A percentile compares a stretch with the other conserved stretches of the same genome.
Evolutionary conservation across 768 basidiomycete species (phyloP).

Genomic region (Rhodotorula paludigena): DNA sequence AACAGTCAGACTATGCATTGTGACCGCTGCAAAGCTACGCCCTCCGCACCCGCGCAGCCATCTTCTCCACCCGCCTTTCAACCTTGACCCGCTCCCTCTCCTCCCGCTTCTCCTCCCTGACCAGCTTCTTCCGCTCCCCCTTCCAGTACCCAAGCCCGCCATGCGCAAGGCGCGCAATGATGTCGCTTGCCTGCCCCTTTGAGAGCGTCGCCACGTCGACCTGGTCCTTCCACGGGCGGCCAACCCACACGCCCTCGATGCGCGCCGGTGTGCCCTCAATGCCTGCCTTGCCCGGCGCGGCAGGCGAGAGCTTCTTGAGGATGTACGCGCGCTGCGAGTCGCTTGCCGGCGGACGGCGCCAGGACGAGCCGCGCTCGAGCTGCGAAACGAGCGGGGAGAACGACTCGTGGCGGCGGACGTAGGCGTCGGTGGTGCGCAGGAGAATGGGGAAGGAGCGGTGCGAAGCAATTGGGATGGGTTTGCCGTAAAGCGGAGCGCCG

Average conservation of each 20-base stretch:
- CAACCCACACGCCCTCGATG: slow-evolving; percentile 28
- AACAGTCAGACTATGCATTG: no score
- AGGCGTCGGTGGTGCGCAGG: slow-evolving; percentile 16
- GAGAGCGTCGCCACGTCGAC: slow-evolving; percentile 54
- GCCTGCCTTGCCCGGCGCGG: background rate
- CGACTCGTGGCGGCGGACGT: background rate
- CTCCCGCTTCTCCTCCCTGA: slow-evolving; percentile 1
- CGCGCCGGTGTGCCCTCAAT: background rate
- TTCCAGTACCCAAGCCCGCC: slow-evolving; percentile 50
- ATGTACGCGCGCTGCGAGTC: slow-evolving; percentile 2
- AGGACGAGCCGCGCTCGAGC: slow-evolving; percentile 4
- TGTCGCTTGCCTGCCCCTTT: slow-evolving; percentile 73
- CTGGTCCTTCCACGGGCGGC: slow-evolving; percentile 42
- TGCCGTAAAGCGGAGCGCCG: background rate
- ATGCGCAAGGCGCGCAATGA: slow-evolving; percentile 70
- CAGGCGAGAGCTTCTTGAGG: background rate
- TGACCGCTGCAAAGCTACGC: no score
- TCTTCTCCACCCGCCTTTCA: background rate
- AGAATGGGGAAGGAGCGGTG: slow-evolving; percentile 1
- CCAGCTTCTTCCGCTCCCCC: background rate
- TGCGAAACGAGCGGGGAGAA: background rate
- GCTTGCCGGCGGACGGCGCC: slow-evolving; percentile 44
- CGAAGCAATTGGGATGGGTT: slow-evolving; percentile 5
- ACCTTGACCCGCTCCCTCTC: background rate
- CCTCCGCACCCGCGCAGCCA: no score